phyloP scores from a whole-genome alignment of 164 flowering plant species.

The Vitis amurensis region DNA sequence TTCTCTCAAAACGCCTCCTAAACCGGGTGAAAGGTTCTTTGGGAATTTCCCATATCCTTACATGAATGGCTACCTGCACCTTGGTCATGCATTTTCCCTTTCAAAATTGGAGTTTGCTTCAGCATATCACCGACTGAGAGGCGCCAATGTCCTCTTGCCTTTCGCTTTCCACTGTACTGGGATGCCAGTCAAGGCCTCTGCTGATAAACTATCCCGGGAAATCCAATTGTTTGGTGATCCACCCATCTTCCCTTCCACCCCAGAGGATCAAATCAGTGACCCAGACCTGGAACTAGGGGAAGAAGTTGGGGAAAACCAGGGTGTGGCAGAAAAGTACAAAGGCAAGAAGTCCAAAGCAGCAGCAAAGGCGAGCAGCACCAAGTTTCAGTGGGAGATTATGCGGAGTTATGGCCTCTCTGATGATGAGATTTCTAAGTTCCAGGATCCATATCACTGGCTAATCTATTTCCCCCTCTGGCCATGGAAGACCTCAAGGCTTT shows the following conservation, averaged over 20 bases:
- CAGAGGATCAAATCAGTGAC: conserved; percentile 29
- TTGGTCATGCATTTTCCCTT: conserved; percentile 92
- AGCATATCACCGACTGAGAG: conserved; percentile 79
- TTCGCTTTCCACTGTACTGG: conserved; percentile 96
- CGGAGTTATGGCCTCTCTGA: conserved; percentile 73
- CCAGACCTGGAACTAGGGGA: conserved; percentile 26
- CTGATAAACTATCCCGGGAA: conserved; percentile 77
- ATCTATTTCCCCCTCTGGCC: conserved; percentile 77
- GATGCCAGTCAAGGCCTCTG: conserved; percentile 94
- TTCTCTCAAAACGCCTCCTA: conserved; percentile 47
- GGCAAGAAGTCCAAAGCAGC: conserved; percentile 73
- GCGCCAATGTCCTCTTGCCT: conserved; percentile 81
- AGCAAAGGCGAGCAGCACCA: conserved; percentile 49
- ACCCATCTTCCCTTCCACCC: conserved; percentile 48
- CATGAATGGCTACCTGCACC: conserved; percentile 86
- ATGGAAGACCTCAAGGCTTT: conserved; percentile 80
- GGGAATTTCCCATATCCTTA: conserved; percentile 94
- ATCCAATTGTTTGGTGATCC: conserved; percentile 58
- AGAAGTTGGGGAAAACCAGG: conserved; percentile 23
- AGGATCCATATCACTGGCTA: conserved; percentile 75
- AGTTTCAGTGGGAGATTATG: conserved; percentile 79
- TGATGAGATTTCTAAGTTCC: conserved; percentile 67
- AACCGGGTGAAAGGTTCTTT: conserved; percentile 73
- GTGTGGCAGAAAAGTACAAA: conserved; percentile 51
- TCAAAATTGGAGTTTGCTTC: conserved; percentile 95